Conservation (phyloP, 2,329 filamentous ascomycete species). For the Pseudogymnoascus sp. region DNA sequence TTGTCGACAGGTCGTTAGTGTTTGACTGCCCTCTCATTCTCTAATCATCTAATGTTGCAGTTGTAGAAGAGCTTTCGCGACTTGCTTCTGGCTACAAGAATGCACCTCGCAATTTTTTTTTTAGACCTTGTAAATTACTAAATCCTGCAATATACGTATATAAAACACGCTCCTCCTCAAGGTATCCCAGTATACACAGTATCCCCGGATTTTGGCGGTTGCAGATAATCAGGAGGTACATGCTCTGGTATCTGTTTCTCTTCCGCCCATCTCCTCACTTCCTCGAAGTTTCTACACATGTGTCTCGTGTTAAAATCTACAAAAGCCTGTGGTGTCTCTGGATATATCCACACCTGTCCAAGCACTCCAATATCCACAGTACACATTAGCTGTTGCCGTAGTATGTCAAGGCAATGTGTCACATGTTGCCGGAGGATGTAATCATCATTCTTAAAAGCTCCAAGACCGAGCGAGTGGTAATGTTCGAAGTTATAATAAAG, state of each 20-base stretch:
- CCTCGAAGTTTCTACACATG: constrained; percentile 45
- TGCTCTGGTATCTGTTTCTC: constrained; percentile 23
- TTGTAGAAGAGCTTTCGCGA: no score
- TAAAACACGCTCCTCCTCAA: background rate
- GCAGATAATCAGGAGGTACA: constrained; percentile 20
- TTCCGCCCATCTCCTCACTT: constrained; percentile 42
- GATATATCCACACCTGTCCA: constrained; percentile 44
- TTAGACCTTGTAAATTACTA: no score
- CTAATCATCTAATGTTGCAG: no score
- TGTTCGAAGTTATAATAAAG: constrained; percentile 46
- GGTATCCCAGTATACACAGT: background rate
- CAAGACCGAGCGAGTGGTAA: constrained; percentile 31
- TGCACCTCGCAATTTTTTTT: no score
- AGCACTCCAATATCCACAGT: constrained; percentile 43
- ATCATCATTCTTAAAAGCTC: constrained; percentile 33
- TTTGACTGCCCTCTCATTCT: no score
- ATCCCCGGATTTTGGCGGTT: constrained; percentile 9
- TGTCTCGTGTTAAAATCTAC: constrained; percentile 49
- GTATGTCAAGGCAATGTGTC: constrained; percentile 46
- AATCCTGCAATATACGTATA: no score
- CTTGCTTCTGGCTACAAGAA: no score
- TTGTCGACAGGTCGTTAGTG: no score
- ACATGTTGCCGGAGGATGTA: constrained; percentile 41
- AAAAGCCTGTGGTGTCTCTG: constrained; percentile 26
- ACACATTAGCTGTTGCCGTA: constrained; percentile 50